These are phyloP conservation scores for Malus domestica DNA, from an alignment of 306 rosid species.

Conservation along the genomic window ASM211411v1 NC_041795.1:17920001-17920500, in stretches of 20 bases:
- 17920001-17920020: background rate
- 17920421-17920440: background rate
- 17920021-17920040: conserved; percentile 74
- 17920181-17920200: conserved; percentile 85
- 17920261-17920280: background rate
- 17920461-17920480: background rate
- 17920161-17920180: conserved; percentile 67
- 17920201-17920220: conserved; percentile 18
- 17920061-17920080: conserved; percentile 39
- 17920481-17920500: background rate
- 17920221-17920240: background rate
- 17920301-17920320: background rate
- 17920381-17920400: background rate
- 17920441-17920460: background rate
- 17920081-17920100: conserved; percentile 50
- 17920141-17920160: conserved; percentile 59
- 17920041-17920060: conserved; percentile 38
- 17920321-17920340: background rate
- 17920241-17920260: background rate
- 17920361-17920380: background rate
- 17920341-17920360: background rate
- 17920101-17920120: conserved; percentile 43
- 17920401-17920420: background rate
- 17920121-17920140: conserved; percentile 34
- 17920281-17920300: background rate